Percentiles rank a stretch among this genome's conserved stretches.
These are phyloP conservation scores for Botrytis byssoidea DNA, from an alignment of 2,329 filamentous ascomycete species.

Conservation along the genomic window DNA sequence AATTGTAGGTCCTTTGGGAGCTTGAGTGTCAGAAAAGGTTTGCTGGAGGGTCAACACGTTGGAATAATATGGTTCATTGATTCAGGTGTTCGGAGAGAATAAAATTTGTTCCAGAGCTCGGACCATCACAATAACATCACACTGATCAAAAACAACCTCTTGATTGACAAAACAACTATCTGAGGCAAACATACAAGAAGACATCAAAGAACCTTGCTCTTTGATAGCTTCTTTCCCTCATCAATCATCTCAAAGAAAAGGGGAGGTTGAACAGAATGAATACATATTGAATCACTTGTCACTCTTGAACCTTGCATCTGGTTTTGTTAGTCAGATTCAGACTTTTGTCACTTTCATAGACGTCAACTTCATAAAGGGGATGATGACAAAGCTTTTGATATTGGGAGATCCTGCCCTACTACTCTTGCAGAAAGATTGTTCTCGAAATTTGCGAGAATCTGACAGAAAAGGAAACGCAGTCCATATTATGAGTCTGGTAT, in stretches of 20 bases:
- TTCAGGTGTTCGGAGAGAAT: background rate
- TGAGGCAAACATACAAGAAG: background rate
- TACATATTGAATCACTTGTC: background rate
- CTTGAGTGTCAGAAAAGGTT: background rate
- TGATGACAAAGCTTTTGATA: background rate
- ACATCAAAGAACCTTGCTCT: background rate
- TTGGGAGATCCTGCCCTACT: background rate
- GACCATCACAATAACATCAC: background rate
- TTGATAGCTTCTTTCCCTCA: background rate
- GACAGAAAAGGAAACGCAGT: background rate
- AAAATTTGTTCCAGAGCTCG: background rate
- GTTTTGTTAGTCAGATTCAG: background rate
- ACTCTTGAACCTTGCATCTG: background rate
- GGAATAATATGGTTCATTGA: background rate
- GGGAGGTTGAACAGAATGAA: background rate
- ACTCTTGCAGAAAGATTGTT: background rate
- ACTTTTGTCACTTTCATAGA: background rate
- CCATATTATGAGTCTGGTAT: background rate
- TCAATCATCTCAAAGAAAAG: background rate
- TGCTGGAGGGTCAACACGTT: background rate
- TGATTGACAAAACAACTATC: background rate
- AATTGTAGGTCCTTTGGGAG: background rate
- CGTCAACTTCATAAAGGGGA: background rate
- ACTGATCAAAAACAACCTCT: background rate
- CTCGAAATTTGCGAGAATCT: background rate